These are phyloP conservation scores for Ophiostoma montium DNA, from an alignment of 2,329 filamentous ascomycete genomes.

Conservation along the genomic window DNA sequence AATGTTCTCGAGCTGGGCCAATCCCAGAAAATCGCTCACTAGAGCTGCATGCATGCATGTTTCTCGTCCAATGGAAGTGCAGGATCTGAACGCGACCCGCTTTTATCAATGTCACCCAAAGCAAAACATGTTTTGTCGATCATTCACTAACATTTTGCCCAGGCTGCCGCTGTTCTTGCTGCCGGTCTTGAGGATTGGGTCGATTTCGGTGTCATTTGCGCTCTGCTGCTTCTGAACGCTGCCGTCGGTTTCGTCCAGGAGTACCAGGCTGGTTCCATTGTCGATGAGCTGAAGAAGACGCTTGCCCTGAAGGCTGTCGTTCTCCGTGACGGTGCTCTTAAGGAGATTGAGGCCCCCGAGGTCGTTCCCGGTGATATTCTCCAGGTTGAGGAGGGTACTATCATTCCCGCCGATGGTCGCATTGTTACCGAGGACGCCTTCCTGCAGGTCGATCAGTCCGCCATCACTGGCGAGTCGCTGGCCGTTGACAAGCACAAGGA, in stretches of 20 bases:
- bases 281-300: slow-evolving; percentile 74
- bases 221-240: slow-evolving; percentile 68
- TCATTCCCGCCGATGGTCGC: slow-evolving; percentile 77
- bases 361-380: slow-evolving; percentile 85
- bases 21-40: slow-evolving; percentile 10
- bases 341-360: slow-evolving; percentile 68
- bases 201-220: slow-evolving; percentile 81
- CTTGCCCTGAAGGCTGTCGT: slow-evolving; percentile 74
- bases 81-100: neutral
- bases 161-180: slow-evolving; percentile 65
- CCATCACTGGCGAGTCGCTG: slow-evolving; percentile 83
- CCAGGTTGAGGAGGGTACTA: slow-evolving; percentile 82
- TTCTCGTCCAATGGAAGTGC: neutral
- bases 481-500: slow-evolving; percentile 77
- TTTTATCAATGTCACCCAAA: neutral
- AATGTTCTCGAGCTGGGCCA: neutral
- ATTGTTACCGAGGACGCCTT: slow-evolving; percentile 74
- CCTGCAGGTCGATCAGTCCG: slow-evolving; percentile 82
- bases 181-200: slow-evolving; percentile 81
- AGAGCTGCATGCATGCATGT: slow-evolving; percentile 2
- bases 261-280: slow-evolving; percentile 78
- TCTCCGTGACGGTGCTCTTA: slow-evolving; percentile 62
- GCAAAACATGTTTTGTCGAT: slow-evolving; percentile 11
- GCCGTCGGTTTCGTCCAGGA: slow-evolving; percentile 79
- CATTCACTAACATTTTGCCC: neutral